Conservation (phyloP, 1,139 yeast species). For the Entelexis sorbosivorans region DNA sequence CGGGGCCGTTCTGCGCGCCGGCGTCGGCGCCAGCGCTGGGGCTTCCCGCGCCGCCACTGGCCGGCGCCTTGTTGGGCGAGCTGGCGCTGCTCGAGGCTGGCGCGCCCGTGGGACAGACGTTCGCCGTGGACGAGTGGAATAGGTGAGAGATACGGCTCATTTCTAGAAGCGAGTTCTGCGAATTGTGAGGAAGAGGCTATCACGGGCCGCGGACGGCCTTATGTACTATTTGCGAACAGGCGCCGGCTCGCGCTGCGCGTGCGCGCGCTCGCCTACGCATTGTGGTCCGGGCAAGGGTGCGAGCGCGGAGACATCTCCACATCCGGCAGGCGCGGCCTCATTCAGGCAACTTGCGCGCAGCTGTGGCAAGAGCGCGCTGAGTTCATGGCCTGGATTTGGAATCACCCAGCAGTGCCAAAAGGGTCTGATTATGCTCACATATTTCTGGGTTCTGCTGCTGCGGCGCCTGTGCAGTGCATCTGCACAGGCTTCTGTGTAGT, state of each 20-base stretch:
- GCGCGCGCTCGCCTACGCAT: background rate
- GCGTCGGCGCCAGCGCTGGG: no score
- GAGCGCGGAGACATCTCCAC: background rate
- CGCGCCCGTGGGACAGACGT: background rate
- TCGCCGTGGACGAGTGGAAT: background rate
- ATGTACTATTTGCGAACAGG: background rate
- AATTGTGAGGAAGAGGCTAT: background rate
- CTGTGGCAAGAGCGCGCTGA: background rate
- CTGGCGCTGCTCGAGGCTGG: background rate
- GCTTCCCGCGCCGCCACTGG: no score
- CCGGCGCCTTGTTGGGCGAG: no score
- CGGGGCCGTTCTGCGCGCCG: no score
- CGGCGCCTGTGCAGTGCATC: no score
- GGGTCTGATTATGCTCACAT: no score
- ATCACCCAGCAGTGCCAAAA: background rate
- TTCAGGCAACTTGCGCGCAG: background rate
- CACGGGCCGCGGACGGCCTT: background rate
- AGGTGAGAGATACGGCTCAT: constrained; percentile 13
- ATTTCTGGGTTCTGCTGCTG: no score
- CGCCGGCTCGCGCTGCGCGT: background rate
- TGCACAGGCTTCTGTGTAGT: no score
- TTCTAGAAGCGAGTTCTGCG: background rate
- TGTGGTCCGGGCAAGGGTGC: constrained; percentile 6
- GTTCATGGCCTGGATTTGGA: background rate
- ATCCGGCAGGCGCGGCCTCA: background rate